These are phyloP conservation scores for Mortierella sp. DNA, from an alignment of 371 early-diverging fungal species.

Conservation along the genomic window DNA sequence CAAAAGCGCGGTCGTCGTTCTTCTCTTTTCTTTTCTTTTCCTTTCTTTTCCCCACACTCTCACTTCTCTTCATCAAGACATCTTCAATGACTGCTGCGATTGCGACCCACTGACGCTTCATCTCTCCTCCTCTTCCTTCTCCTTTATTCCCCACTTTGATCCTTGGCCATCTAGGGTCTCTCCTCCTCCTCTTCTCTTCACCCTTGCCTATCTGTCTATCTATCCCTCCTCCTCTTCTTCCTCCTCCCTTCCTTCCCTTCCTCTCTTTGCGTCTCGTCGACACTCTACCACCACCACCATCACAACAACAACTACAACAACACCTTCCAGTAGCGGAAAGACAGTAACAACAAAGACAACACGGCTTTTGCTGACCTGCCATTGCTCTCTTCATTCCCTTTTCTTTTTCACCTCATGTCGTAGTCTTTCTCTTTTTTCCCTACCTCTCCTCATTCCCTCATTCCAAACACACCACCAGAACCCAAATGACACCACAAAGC, in stretches of 20 bases:
- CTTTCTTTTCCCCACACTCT: background rate
- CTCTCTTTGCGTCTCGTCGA: background rate
- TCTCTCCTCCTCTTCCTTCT: background rate
- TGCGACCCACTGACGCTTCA: background rate
- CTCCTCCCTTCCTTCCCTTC: no score
- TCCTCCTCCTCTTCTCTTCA: background rate
- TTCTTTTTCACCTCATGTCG: background rate
- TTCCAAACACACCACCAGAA: background rate
- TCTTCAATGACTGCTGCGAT: background rate
- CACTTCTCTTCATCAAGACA: background rate
- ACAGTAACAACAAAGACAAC: background rate
- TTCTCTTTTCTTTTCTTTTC: background rate
- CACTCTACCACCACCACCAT: background rate
- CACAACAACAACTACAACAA: background rate
- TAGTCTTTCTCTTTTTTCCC: no score
- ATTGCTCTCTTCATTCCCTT: background rate
- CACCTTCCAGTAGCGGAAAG: background rate
- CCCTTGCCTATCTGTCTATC: background rate
- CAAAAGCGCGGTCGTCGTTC: background rate
- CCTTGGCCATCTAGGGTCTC: background rate
- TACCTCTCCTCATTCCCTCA: background rate
- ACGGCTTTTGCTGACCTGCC: background rate
- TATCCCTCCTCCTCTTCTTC: background rate
- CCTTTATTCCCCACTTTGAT: background rate
- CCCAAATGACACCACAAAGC: slow-evolving; percentile 21